phyloP scores from a whole-genome alignment of 2,329 filamentous ascomycete genomes.

The Scedosporium minutisporum region DNA sequence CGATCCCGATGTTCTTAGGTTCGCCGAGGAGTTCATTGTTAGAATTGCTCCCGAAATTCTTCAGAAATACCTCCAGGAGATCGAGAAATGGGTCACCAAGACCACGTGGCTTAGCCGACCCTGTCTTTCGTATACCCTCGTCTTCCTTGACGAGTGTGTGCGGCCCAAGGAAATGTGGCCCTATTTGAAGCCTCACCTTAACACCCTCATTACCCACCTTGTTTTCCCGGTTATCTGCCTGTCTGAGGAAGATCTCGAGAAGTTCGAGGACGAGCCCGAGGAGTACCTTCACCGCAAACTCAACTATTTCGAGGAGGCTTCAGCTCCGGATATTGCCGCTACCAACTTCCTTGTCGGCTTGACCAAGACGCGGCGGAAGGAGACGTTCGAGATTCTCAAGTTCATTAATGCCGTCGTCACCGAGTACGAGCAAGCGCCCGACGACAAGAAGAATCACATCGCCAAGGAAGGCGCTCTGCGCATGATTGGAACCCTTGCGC shows the following conservation, averaged over 20 bases:
- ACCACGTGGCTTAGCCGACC: slow-evolving; percentile 90
- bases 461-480: slow-evolving; percentile 93
- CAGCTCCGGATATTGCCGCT: slow-evolving; percentile 86
- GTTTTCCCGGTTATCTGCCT: slow-evolving; percentile 94
- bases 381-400: slow-evolving; percentile 87
- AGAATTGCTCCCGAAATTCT: slow-evolving; percentile 94
- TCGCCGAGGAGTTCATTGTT: slow-evolving; percentile 81
- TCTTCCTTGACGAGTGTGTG: slow-evolving; percentile 94
- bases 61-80: slow-evolving; percentile 86
- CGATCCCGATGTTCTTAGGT: slow-evolving; percentile 56
- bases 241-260: slow-evolving; percentile 81
- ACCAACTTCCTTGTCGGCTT: slow-evolving; percentile 94
- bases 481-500: slow-evolving; percentile 93
- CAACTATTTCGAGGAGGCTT: slow-evolving; percentile 96
- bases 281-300: slow-evolving; percentile 96
- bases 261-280: slow-evolving; percentile 88
- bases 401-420: slow-evolving; percentile 95
- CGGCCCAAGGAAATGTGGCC: slow-evolving; percentile 97
- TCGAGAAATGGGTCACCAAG: slow-evolving; percentile 96
- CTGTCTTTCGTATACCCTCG: slow-evolving; percentile 83
- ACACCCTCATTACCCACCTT: slow-evolving; percentile 85
- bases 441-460: slow-evolving; percentile 83
- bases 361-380: slow-evolving; percentile 88
- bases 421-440: slow-evolving; percentile 75
- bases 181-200: slow-evolving; percentile 85